A percentile compares a stretch with the other conserved stretches of the same genome.
These are phyloP conservation scores for Boletus eberwhitei DNA, from an alignment of 768 basidiomycete genomes.

Conservation along the genomic window DNA sequence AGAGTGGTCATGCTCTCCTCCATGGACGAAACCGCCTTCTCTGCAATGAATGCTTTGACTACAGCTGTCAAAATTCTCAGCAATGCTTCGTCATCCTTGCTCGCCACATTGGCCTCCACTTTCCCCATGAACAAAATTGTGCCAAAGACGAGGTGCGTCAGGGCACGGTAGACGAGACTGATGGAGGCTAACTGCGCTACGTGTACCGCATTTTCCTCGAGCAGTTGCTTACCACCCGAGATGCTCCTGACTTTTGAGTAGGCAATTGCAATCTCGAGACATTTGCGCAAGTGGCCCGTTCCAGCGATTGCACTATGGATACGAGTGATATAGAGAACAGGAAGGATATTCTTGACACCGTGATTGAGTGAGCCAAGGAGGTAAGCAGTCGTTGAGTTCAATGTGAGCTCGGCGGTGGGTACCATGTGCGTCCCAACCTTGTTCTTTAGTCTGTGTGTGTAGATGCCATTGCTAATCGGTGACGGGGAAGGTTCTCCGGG, in stretches of 20 bases:
- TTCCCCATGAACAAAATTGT: conserved; percentile 57
- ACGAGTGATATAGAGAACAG: conserved; percentile 77
- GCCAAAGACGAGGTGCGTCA: conserved; percentile 62
- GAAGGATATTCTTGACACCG: conserved; percentile 64
- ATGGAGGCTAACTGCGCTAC: conserved; percentile 61
- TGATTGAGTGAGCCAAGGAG: conserved; percentile 55
- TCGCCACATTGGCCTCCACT: conserved; percentile 53
- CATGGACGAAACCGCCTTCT: conserved; percentile 60
- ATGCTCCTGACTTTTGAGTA: conserved; percentile 62
- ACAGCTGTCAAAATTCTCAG: conserved; percentile 67
- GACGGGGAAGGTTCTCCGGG: conserved; percentile 41
- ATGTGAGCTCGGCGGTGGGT: conserved; percentile 72
- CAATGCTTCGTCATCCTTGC: conserved; percentile 45
- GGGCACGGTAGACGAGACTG: conserved; percentile 60
- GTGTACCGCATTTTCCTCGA: conserved; percentile 57
- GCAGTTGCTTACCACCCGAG: conserved; percentile 45
- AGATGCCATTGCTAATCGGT: conserved; percentile 60
- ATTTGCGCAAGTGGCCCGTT: conserved; percentile 56
- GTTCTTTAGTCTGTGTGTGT: conserved; percentile 71
- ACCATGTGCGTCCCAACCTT: conserved; percentile 74
- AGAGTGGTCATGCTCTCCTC: conserved; percentile 72
- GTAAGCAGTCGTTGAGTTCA: conserved; percentile 58
- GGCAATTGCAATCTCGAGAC: conserved; percentile 60
- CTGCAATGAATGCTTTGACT: conserved; percentile 66
- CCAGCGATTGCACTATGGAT: conserved; percentile 59